A percentile compares a stretch with the other conserved stretches of the same genome.
These are phyloP conservation scores for Lasiodiplodia hormozganensis DNA, from an alignment of 2,329 filamentous ascomycete genomes.

Conservation along the genomic window DNA sequence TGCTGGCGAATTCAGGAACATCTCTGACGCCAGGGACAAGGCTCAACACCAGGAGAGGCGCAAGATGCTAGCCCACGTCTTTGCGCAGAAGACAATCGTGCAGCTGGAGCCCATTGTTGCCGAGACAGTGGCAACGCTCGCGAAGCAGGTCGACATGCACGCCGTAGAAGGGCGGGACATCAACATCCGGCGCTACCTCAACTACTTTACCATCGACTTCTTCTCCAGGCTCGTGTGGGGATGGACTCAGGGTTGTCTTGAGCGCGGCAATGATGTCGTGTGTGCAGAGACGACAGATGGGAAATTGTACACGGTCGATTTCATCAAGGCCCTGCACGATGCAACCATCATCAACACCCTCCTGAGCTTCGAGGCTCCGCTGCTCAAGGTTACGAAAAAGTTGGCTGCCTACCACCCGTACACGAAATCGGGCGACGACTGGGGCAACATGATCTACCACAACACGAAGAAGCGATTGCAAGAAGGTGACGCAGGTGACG, in stretches of 20 bases:
- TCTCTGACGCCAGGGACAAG: constrained; percentile 45
- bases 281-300: constrained; percentile 58
- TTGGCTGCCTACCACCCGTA: too few species aligned
- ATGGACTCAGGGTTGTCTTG: too few species aligned
- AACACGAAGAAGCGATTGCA: constrained; percentile 28
- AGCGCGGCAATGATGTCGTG: constrained; percentile 38
- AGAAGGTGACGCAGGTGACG: constrained; percentile 14
- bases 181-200: constrained; percentile 50
- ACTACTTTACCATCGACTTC: constrained; percentile 54
- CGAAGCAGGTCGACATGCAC: constrained; percentile 52
- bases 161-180: constrained; percentile 42
- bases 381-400: too few species aligned
- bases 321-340: constrained; percentile 58
- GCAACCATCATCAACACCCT: constrained; percentile 53
- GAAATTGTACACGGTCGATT: constrained; percentile 59
- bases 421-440: too few species aligned
- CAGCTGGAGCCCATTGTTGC: constrained; percentile 32
- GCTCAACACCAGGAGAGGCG: constrained; percentile 36
- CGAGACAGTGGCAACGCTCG: constrained; percentile 31
- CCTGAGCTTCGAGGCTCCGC: constrained; percentile 47
- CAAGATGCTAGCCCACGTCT: constrained; percentile 34
- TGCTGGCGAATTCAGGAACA: constrained; percentile 58
- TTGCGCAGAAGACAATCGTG: constrained; percentile 34
- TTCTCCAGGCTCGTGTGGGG: too few species aligned
- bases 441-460: constrained; percentile 31